These are phyloP conservation scores for Pythium plurisporium DNA, from an alignment of 352 stramenopile species.

Conservation along the genomic window DNA sequence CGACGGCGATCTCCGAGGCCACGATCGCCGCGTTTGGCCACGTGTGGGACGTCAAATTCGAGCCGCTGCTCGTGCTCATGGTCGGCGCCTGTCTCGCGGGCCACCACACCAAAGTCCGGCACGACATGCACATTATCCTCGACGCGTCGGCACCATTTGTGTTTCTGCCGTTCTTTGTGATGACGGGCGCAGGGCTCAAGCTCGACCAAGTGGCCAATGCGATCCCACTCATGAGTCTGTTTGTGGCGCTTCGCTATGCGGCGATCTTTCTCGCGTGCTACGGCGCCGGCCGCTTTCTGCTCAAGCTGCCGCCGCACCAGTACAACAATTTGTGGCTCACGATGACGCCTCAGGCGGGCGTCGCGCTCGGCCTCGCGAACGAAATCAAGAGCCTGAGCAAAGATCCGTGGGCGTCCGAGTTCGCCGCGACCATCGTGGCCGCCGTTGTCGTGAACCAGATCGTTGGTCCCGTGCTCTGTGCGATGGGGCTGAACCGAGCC, in stretches of 20 bases:
- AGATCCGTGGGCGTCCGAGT: constrained; percentile 51
- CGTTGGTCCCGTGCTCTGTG: constrained; percentile 56
- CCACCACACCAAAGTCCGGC: constrained; percentile 56
- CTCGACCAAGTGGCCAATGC: constrained; percentile 54
- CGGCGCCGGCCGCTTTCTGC: constrained; percentile 47
- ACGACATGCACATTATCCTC: constrained; percentile 77
- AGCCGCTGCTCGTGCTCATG: constrained; percentile 69
- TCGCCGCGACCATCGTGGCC: constrained; percentile 57
- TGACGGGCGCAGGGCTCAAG: constrained; percentile 66
- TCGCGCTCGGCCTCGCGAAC: constrained; percentile 54
- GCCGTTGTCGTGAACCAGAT: constrained; percentile 74
- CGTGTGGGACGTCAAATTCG: constrained; percentile 67
- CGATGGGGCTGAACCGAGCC: constrained; percentile 43
- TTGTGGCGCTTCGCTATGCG: constrained; percentile 49
- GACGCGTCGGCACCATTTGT: constrained; percentile 63
- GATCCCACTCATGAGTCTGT: constrained; percentile 63
- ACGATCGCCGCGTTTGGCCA: constrained; percentile 42
- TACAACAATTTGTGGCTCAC: constrained; percentile 79
- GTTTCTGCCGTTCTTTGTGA: constrained; percentile 76
- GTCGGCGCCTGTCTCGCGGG: constrained; percentile 53
- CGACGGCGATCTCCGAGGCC: constrained; percentile 36
- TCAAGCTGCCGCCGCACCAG: constrained; percentile 49
- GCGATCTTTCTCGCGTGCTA: constrained; percentile 65
- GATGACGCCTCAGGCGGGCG: constrained; percentile 65
- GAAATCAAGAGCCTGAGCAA: constrained; percentile 48